Base-by-base conservation (phyloP, 345 rosid species). In the Durio zibethinus region DNA sequence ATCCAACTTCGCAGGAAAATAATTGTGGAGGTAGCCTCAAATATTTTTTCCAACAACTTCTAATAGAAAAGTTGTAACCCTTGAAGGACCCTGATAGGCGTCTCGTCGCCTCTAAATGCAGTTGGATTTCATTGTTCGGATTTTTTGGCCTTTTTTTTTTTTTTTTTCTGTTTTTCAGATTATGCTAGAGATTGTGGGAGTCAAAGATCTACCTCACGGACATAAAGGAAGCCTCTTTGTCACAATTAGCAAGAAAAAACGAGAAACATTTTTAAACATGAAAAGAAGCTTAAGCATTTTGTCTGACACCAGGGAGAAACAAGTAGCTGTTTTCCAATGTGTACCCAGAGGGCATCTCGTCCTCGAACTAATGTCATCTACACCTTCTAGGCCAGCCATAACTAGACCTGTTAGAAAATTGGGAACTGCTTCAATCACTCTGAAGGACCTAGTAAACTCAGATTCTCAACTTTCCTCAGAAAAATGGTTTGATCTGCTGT, bases 261-360 rank as follows among this genome's bases (percentile, higher is more conserved):
- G 73, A 38, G 81, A 80, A 48, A 0, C 5, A 20, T 7, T 74
- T 23, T 80, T 80, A 57, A 40, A 71, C 52, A 72, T 50, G 9
- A 73, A 76, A 27, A 77, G 77, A 57, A 83, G 71, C 65, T 53
- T 73, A 56, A 76, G 72, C 36, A 77, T 85, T 75, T 54, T 61
- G 29, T 71, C 78, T 14, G 61, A 77, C 45, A 20, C 78, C 0
- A 61, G 65, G 65, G 60, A 74, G 80, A 74, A 77, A 77, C 52
- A 66, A 36, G 71, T 72, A 0, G 48, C 80, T 65, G 50, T 62
- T 66, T 79, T 83, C 77, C 56, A 29, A 23, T 81, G 80, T 71
- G 83, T 83, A 74, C 78, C 81, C 2, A 65, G 38, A 0, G 86
- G 81, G 53, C 79, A 85, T 45, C 84, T 85, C 2, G 62, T 81